Base-by-base conservation (phyloP, 164 flowering plant genomes). In the Vitis cinerea region DNA sequence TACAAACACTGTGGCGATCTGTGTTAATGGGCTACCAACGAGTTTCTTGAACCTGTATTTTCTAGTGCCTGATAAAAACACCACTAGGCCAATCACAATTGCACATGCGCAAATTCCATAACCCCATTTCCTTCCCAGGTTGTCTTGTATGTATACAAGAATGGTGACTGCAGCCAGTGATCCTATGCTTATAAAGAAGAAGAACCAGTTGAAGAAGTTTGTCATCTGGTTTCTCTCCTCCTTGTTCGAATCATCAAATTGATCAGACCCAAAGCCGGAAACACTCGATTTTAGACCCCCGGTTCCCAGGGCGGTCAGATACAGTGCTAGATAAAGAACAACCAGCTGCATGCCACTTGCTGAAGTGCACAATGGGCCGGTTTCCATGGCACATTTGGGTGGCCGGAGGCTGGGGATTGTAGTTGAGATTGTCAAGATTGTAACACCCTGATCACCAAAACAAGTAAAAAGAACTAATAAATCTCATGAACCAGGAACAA, bases 281-380 rank as follows among this genome's bases (percentile, higher is more conserved):
- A 95, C 97, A 66, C 97, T 93, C 10, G 99, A 91, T 67, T 95
- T 95, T 5, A 93, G 80, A 4, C 99, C 98, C 2, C 98, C 99
- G 4, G 98, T 95, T 14, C 99, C 99, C 0, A 95, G 85, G 6
- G 99, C 98, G 0, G 91, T 89, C 8, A 93, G 79, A 82, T 95
- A 93, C 13, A 95, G 85, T 0, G 98, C 98, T 4, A 83, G 17
- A 72, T 82, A 89, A 11, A 95, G 93, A 10, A 91, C 82, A 3
- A 66, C 49, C 0, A 90, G 84, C 71, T 95, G 98, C 9, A 47
- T 64, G 15, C 78, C 80, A 64, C 44, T 81, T 2, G 99, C 99
- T 2, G 75, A 85, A 30, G 74, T 47, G 84, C 99, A 93, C 8
- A 79, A 30, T 2, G 52, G 1, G 30, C 31, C 60, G 12, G 70